Evolutionary conservation across 1,139 yeast species (phyloP).

Genomic region (Candida gigantensis): DNA sequence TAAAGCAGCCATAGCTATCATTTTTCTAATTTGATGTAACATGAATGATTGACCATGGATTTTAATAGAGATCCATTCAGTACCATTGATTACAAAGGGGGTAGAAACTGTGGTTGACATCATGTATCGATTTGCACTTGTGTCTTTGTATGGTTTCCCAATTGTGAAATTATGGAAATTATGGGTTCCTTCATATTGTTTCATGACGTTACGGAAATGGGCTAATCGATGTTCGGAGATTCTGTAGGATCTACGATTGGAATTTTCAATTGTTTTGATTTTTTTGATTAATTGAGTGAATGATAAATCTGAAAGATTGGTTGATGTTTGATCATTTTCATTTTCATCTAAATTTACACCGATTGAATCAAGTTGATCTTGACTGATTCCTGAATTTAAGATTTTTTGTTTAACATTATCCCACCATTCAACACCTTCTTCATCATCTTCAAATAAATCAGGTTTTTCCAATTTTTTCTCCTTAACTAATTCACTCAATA

Average conservation of each 20-base stretch:
- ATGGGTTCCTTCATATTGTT: slow-evolving; percentile 80
- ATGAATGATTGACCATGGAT: slow-evolving; percentile 98
- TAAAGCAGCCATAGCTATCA: slow-evolving; percentile 94
- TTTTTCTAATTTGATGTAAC: slow-evolving; percentile 97
- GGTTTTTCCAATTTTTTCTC: slow-evolving; percentile 57
- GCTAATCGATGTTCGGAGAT: slow-evolving; percentile 62
- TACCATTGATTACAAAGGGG: slow-evolving; percentile 88
- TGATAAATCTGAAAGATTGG: slow-evolving; percentile 13
- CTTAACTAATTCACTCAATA: slow-evolving; percentile 59
- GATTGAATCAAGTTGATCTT: slow-evolving; percentile 36
- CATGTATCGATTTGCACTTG: slow-evolving; percentile 83
- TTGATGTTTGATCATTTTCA: no score
- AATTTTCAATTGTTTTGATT: slow-evolving; percentile 67
- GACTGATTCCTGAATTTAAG: slow-evolving; percentile 47
- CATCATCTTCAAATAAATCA: slow-evolving; percentile 55
- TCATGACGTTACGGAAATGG: slow-evolving; percentile 66
- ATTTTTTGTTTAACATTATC: slow-evolving; percentile 46
- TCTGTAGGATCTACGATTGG: slow-evolving; percentile 68
- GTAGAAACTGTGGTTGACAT: slow-evolving; percentile 78
- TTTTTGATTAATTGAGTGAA: slow-evolving; percentile 43
- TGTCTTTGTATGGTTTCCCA: slow-evolving; percentile 84
- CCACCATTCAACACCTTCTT: slow-evolving; percentile 80
- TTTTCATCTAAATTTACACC: slow-evolving; percentile 15
- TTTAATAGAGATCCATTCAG: slow-evolving; percentile 95
- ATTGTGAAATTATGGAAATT: slow-evolving; percentile 94